Percentiles rank a stretch among this genome's conserved stretches.
Evolutionary conservation across 306 rosid genomes (phyloP).

Genomic region (Vigna trinervia): DNA sequence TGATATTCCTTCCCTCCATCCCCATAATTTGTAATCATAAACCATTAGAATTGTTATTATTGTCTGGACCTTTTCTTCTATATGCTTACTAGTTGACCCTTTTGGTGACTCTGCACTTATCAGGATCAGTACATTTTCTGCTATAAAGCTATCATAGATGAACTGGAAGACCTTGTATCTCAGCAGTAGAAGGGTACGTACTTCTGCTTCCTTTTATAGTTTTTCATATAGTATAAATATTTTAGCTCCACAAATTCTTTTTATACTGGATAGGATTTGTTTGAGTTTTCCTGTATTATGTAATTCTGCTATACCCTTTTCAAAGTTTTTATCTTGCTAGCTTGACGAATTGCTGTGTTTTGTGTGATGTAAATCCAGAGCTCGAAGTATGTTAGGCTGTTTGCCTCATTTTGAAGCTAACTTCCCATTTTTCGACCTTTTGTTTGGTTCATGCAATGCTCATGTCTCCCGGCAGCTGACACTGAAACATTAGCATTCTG

Average conservation of each 20-base stretch:
- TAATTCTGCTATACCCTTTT: constrained; percentile 9
- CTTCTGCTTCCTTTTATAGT: constrained; percentile 32
- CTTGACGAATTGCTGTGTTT: constrained; percentile 30
- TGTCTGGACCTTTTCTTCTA: not conserved
- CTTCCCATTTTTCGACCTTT: constrained; percentile 25
- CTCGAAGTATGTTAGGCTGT: constrained; percentile 42
- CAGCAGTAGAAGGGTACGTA: constrained; percentile 52
- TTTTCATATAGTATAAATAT: constrained; percentile 18
- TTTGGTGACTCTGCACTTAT: constrained; percentile 32
- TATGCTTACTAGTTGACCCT: constrained; percentile 14
- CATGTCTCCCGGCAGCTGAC: constrained; percentile 27
- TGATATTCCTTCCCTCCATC: not conserved
- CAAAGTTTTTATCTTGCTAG: constrained; percentile 17
- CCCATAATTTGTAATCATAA: not conserved
- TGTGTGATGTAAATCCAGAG: constrained; percentile 42
- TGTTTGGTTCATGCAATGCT: constrained; percentile 39
- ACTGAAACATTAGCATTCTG: constrained; percentile 35
- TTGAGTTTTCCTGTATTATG: constrained; percentile 15
- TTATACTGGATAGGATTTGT: not conserved
- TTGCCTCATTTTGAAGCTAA: constrained; percentile 44
- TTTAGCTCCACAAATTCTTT: constrained; percentile 37
- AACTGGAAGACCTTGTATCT: constrained; percentile 75
- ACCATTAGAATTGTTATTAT: not conserved
- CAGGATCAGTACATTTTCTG: constrained; percentile 77
- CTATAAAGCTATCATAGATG: constrained; percentile 66